Base-by-base conservation (phyloP, 139 green algal species). In the Chlorella sorokiniana region DNA sequence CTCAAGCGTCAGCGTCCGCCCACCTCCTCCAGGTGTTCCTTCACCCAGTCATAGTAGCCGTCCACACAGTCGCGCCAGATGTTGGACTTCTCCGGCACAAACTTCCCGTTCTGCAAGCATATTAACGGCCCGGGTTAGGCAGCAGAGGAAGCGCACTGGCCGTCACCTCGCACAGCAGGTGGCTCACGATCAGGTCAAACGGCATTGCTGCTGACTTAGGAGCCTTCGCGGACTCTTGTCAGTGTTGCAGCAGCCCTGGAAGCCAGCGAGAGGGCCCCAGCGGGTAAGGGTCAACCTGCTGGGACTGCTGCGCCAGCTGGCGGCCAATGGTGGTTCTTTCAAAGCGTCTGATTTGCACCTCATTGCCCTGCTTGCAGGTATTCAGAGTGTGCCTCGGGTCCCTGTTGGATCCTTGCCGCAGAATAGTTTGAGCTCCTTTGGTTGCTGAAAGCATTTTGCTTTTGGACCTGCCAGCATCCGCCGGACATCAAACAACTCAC, bases 51-150 rank as follows among this genome's bases (percentile, higher is more conserved):
- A 76, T 96, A 95, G 69, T 95, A 94, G 11, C 95, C 95, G 79
- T 98, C 95, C 27, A 96, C 94, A 86, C 92, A 96, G 80, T 98
- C 95, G 9, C 95, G 85, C 95, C 95, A 98, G 65, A 98, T 97
- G 86, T 98, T 98, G 73, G 85, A 94, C 86, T 98, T 98, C 68
- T 98, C 95, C 9, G 95, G 95, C 8, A 98, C 88, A 79, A 98
- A 98, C 72, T 92, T 93, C 27, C 95, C 95, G 33, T 85, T 94
- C 90, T 97, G 88, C 82, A 71, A 45, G 42, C 61, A 16, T 10
- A 23, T 25, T 20, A 29, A 31, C 18, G 44, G 31, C 45, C 25
- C 31, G 29, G 1, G 35, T 38, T 52, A 69, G 52, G 20, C 35
- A 37, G 62, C n/a, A n/a, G 79, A 59, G 48, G 14, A 27, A 20